These are phyloP conservation scores for Tolypocladium album DNA, from an alignment of 2,329 filamentous ascomycete genomes.

Conservation along the genomic window DNA sequence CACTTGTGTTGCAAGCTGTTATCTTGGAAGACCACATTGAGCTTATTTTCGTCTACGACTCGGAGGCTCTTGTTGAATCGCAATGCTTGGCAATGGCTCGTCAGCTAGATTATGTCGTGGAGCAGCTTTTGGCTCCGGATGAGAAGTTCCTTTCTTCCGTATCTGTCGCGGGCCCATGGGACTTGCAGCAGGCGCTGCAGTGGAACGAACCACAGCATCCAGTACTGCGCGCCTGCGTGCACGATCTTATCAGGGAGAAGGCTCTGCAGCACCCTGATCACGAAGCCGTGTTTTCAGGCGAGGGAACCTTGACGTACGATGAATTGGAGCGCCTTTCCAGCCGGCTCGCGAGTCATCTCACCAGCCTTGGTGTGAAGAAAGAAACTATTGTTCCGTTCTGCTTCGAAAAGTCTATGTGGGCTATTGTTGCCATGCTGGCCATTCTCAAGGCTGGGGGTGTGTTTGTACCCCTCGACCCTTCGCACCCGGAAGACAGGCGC, in stretches of 20 bases:
- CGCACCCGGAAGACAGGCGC: neutral
- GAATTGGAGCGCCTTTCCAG: conserved; percentile 27
- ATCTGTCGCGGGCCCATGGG: neutral
- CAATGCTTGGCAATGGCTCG: conserved; percentile 2
- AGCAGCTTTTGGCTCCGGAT: neutral
- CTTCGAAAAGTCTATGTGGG: conserved; percentile 7
- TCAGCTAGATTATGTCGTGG: conserved; percentile 1
- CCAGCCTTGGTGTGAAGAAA: conserved; percentile 1
- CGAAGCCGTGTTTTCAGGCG: conserved; percentile 30
- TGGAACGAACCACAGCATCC: neutral
- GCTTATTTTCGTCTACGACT: conserved; percentile 4
- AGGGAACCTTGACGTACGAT: conserved; percentile 28
- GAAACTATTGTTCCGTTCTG: conserved; percentile 2
- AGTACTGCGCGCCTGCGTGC: conserved; percentile 19
- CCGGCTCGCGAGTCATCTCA: conserved; percentile 23
- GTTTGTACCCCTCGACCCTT: conserved; percentile 4
- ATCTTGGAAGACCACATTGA: neutral
- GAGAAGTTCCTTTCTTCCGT: neutral
- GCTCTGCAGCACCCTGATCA: conserved; percentile 18
- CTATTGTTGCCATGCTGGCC: conserved; percentile 4
- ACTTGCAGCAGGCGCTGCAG: neutral
- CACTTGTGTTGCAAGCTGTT: conserved; percentile 2
- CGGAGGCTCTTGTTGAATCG: neutral
- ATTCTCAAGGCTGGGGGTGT: conserved; percentile 6
- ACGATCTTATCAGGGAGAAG: conserved; percentile 26